Evolutionary conservation across 495 filamentous ascomycete genomes (phyloP), one percentile per base, ranked within the genome.

Genomic region (Penicillium paradoxum): DNA sequence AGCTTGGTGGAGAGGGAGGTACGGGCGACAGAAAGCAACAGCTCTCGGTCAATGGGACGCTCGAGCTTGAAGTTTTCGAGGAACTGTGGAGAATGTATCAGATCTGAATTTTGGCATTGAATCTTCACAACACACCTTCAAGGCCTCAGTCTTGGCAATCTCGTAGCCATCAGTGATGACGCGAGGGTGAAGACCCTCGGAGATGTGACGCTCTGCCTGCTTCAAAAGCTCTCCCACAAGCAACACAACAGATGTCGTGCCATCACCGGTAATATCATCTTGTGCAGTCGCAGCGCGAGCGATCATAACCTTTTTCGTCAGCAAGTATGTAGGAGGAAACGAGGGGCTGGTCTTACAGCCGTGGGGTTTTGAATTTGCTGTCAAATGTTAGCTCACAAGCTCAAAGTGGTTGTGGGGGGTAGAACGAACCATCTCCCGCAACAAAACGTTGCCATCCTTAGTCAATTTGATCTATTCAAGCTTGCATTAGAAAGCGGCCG

Each of bases 101-200:
- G 60, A 15, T 33, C 25, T 39, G n/a, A 19, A 22, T 34, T 22
- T 4, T 11, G 10, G 29, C 22, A 18, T 17, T 36, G 10, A 15
- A 24, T 48, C 4, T 21, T 18, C 2, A 30, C 13, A 2, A 44
- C 11, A 41, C 57, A 75, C 91, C 83, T 95, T 96, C 43, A 99
- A 72, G 36, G 93, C 78, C 71, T 97, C 93, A 21, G 76, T 84
- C 81, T 97, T 97, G 3, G 91, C 93, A 63, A 96, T 88, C 74
- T 99, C 95, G 59, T 95, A 99, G 18, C 93, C 93, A 70, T 97
- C 92, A 21, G 93, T 97, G 68, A 99, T 93, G 49, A 97, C 90
- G 59, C 93, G 82, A 24, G 93, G 93, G 71, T 99, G 93, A 54
- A 99, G 75, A 15, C 93, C 93, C 67, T 99, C 93, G 0, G 86